These are phyloP conservation scores for Sporothrix luriei DNA, from an alignment of 2,329 filamentous ascomycete genomes.

Conservation along the genomic window DNA sequence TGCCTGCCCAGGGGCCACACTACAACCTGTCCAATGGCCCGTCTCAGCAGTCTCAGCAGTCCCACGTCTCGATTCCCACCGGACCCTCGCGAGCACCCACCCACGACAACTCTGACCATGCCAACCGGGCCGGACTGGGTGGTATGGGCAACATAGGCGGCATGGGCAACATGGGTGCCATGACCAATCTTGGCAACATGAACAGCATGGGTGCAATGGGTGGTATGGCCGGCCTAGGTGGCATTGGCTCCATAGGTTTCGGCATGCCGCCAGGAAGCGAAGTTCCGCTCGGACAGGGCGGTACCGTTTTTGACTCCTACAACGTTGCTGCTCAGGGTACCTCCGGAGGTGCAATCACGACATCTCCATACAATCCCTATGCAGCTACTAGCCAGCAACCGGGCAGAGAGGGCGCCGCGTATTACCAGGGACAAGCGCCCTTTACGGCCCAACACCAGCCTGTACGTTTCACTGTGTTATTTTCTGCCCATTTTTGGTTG, in stretches of 20 bases:
- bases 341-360: constrained; percentile 44
- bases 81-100: constrained; percentile 32
- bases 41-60: constrained; percentile 25
- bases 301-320: constrained; percentile 31
- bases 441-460: constrained; percentile 62
- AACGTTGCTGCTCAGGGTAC: constrained; percentile 12
- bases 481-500: not conserved
- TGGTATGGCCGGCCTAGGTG: constrained; percentile 42
- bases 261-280: constrained; percentile 27
- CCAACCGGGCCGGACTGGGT: not conserved
- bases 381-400: constrained; percentile 65
- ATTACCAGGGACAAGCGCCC: constrained; percentile 63
- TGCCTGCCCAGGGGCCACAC: constrained; percentile 7
- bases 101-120: constrained; percentile 11
- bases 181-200: constrained; percentile 49
- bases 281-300: constrained; percentile 23
- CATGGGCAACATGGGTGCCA: constrained; percentile 16
- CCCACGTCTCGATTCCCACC: constrained; percentile 31
- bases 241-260: constrained; percentile 43
- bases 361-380: constrained; percentile 71
- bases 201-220: constrained; percentile 48
- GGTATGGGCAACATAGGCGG: constrained; percentile 44
- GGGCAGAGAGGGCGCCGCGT: constrained; percentile 63
- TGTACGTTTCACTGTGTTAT: constrained; percentile 46
- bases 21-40: constrained; percentile 31